Evolutionary conservation across 2,329 filamentous ascomycete genomes (phyloP).

Genomic region (Akanthomyces uredinophilus): DNA sequence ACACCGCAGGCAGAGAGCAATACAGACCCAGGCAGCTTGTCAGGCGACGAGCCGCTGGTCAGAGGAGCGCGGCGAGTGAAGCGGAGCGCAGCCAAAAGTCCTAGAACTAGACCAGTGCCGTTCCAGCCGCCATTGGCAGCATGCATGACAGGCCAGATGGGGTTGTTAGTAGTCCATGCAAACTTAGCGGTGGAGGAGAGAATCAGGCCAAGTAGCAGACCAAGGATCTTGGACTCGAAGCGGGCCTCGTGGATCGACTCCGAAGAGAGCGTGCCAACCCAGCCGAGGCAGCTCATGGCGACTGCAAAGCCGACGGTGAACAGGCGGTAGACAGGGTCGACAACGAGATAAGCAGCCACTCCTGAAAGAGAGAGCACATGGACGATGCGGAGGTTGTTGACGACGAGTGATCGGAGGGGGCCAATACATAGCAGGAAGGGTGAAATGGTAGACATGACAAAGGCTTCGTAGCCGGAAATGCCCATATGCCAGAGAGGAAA

Average conservation of each 20-base stretch:
- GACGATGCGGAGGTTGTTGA: slow-evolving; percentile 62
- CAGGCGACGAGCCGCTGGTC: slow-evolving; percentile 31
- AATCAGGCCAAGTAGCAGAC: slow-evolving; percentile 76
- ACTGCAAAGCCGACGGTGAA: slow-evolving; percentile 79
- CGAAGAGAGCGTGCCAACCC: slow-evolving; percentile 75
- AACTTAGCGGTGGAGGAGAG: slow-evolving; percentile 88
- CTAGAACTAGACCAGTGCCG: slow-evolving; percentile 71
- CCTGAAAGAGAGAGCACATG: slow-evolving; percentile 76
- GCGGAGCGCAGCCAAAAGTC: slow-evolving; percentile 67
- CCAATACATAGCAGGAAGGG: slow-evolving; percentile 72
- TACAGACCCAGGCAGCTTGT: slow-evolving; percentile 57
- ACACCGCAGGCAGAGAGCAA: slow-evolving; percentile 71
- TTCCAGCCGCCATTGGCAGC: slow-evolving; percentile 89
- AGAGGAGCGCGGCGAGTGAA: slow-evolving; percentile 64
- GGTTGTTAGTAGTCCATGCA: slow-evolving; percentile 90
- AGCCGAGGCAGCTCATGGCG: slow-evolving; percentile 73
- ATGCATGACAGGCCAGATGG: slow-evolving; percentile 93
- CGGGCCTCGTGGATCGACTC: slow-evolving; percentile 69
- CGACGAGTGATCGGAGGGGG: slow-evolving; percentile 60
- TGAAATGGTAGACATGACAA: slow-evolving; percentile 79
- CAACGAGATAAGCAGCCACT: slow-evolving; percentile 72
- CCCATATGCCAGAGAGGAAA: slow-evolving; percentile 99
- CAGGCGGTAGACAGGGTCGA: slow-evolving; percentile 68
- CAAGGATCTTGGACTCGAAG: slow-evolving; percentile 76
- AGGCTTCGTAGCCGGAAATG: slow-evolving; percentile 89